Base-by-base conservation (phyloP, 2,329 filamentous ascomycete species). In the Tolypocladium capitatum region DNA sequence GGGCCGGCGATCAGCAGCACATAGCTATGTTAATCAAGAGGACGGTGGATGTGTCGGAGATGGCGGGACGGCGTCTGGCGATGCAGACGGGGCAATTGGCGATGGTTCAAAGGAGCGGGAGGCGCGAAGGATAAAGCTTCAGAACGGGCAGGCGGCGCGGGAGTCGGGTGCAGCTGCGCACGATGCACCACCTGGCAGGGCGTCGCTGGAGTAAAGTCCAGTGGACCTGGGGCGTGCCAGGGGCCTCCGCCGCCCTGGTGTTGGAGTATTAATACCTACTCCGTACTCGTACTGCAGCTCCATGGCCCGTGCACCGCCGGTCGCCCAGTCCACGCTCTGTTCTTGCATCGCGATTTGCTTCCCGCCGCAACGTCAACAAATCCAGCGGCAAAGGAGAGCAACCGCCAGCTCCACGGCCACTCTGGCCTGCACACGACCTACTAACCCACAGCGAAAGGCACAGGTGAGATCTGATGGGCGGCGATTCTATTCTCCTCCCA, bases 331-430 rank as follows among this genome's bases (percentile, higher is more conserved):
- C 31, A 43, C 48, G 21, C 28, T 18, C 10, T 5, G 30, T 5
- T 21, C 28, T 24, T 13, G 20, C 36, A 43, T 44, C 31, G 44
- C 43, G 42, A 34, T 45, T 46, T 52, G 43, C 44, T 48, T 51
- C 49, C 48, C 51, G 43, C 31, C 45, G 38, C 42, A 51, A 58
- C 60, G 54, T 65, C 62, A 63, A 65, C 62, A 65, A 59, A 53
- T 45, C 51, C 47, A 46, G 52, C 36, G 47, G 46, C 52, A 49
- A 45, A 53, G 51, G 55, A 56, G 55, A 60, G 59, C 60, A 58
- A 57, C 56, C 52, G 52, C 50, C 24, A 24, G 45, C 57, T 55
- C 57, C 49, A 51, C 56, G 55, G 57, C 55, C 61, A 61, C 57
- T 58, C 53, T 54, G 63, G 62, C 61, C 59, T 50, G 32, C 20